Evolutionary conservation across 371 early-diverging fungal species (phyloP).

Genomic region (Zychaea mexicana): DNA sequence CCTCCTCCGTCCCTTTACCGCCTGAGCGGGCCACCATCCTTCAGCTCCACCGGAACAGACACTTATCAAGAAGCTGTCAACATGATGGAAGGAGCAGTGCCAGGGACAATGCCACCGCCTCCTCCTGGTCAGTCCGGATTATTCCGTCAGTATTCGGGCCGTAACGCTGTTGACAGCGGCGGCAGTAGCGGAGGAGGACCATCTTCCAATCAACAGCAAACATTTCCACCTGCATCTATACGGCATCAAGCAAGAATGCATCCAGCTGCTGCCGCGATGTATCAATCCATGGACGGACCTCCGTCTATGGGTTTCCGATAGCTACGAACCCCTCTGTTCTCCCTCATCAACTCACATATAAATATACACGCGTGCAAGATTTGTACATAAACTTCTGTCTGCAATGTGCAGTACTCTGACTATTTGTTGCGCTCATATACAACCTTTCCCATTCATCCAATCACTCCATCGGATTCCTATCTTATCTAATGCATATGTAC

Average conservation of each 20-base stretch:
- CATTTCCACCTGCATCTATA: background rate
- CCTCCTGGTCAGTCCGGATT: background rate
- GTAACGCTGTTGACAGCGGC: background rate
- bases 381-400: background rate
- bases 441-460: background rate
- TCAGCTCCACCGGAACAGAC: background rate
- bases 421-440: background rate
- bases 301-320: slow-evolving; percentile 11
- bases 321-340: background rate
- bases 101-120: no score
- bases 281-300: slow-evolving; percentile 8
- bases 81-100: background rate
- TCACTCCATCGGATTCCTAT: no score
- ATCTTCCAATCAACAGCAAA: background rate
- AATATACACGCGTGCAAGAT: no score
- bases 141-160: background rate
- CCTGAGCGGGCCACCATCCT: background rate
- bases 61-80: background rate
- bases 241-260: background rate
- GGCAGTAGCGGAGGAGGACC: background rate
- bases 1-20: background rate
- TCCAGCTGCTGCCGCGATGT: slow-evolving; percentile 4
- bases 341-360: no score
- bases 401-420: background rate
- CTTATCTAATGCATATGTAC: no score